Conservation (phyloP, 352 stramenopile genomes). For the Globisporangium camurandrum region DNA sequence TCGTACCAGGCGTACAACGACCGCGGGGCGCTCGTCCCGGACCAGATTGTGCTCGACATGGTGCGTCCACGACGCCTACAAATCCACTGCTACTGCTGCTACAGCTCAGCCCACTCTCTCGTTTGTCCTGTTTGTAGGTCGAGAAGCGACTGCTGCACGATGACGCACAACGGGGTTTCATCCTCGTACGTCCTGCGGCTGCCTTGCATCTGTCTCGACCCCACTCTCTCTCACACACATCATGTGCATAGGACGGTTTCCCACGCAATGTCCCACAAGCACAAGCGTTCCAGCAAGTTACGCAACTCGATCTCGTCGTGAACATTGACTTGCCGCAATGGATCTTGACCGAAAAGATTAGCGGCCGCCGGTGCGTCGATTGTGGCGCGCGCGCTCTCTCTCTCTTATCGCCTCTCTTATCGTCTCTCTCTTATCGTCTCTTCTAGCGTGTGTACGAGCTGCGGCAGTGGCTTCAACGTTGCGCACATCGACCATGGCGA, state of each 20-base stretch:
- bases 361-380: conserved; percentile 55
- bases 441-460: conserved; percentile 70
- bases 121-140: conserved; percentile 23
- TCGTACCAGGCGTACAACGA: conserved; percentile 71
- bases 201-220: too few species aligned
- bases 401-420: not conserved
- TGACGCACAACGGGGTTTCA: conserved; percentile 75
- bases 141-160: conserved; percentile 59
- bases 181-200: conserved; percentile 32
- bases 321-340: conserved; percentile 87
- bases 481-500: conserved; percentile 79
- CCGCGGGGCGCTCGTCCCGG: conserved; percentile 74
- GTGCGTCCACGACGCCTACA: conserved; percentile 12
- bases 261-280: conserved; percentile 86
- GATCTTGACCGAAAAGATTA: conserved; percentile 88
- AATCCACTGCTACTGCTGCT: not conserved
- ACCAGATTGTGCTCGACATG: conserved; percentile 88
- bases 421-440: not conserved
- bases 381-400: not conserved
- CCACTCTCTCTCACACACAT: too few species aligned
- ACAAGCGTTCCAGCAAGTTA: conserved; percentile 70
- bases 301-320: conserved; percentile 72
- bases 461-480: conserved; percentile 84
- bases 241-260: conserved; percentile 80
- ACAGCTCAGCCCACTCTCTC: not conserved